Evolutionary conservation across 208 protist species (phyloP).

Genomic region (Crithidia expoeki): DNA sequence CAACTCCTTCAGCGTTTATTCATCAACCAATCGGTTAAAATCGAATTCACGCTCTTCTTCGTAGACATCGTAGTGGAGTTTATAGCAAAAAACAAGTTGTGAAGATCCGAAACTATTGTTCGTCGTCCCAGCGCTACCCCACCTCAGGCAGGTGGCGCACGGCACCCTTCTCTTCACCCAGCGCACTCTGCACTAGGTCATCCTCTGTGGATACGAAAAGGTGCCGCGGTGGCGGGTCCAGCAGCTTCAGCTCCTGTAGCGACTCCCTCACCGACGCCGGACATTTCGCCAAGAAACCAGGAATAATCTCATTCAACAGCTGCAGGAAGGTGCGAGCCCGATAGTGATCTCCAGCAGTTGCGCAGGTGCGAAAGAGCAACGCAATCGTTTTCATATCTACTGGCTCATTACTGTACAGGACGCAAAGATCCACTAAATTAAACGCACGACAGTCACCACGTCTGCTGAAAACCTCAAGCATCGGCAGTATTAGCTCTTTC

Average conservation of each 20-base stretch:
- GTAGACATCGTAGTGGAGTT: background rate
- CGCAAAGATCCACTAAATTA: constrained; percentile 86
- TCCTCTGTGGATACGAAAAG: constrained; percentile 63
- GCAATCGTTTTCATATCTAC: constrained; percentile 80
- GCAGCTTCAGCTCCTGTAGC: constrained; percentile 66
- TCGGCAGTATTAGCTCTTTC: constrained; percentile 58
- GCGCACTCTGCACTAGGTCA: constrained; percentile 36
- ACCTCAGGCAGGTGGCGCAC: constrained; percentile 33
- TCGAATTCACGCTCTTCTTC: too few relatives aligned
- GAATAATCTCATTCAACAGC: constrained; percentile 76
- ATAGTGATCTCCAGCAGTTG: constrained; percentile 77
- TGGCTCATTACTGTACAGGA: constrained; percentile 77
- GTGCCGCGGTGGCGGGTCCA: constrained; percentile 54
- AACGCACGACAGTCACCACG: constrained; percentile 86
- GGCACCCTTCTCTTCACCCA: constrained; percentile 22
- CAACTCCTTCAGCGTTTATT: too few relatives aligned
- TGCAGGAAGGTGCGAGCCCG: constrained; percentile 75
- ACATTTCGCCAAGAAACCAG: constrained; percentile 78
- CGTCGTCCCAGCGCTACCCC: background rate
- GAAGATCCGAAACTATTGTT: background rate
- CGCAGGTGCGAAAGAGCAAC: constrained; percentile 76
- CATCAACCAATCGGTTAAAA: too few relatives aligned
- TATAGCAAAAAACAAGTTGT: background rate
- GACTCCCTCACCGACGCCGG: constrained; percentile 52
- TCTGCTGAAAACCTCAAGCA: constrained; percentile 64